Base-by-base conservation (phyloP, 1,284 basidiomycete genomes). In the Volvariella volvacea region DNA sequence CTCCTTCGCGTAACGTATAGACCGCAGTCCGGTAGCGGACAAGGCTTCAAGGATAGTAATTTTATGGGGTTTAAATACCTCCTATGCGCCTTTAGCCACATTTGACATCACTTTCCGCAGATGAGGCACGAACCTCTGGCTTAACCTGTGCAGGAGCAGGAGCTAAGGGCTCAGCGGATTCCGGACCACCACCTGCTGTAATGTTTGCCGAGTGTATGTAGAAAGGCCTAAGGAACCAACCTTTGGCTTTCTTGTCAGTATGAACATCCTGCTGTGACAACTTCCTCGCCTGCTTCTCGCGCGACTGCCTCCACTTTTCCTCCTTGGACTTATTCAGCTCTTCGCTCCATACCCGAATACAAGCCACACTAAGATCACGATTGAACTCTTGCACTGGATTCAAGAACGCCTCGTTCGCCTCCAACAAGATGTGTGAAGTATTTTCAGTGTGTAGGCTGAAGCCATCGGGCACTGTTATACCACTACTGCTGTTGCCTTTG, bases 361-460 rank as follows among this genome's bases (percentile, higher is more conserved):
- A 88, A 4, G 93, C 88, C 28, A 96, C 85, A 51, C 88, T 92
- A 44, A 93, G 65, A 65, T 99, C 95, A 36, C 96, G 78, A 66
- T 99, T 99, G 73, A 97, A 99, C 64, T 99, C 92, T 59, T 99
- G 95, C 4, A 98, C 89, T 1, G 96, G 95, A 60, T 99, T 99
- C 48, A 99, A 70, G 66, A 99, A 99, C 1, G 92, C 88, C 50
- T 88, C 83, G 56, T 89, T 82, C 38, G 82, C 73, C 1, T 86
- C 83, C 8, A 92, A 71, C 46, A 95, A 75, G 55, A 95, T 88
- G 55, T 83, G 83, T 1, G 92, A 83, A 1, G 78, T 84, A 56
- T 89, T 88, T 69, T 96, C 92, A 7, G 83, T 86, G 65, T 93
- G 88, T 40, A 92, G 71, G 6, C 73, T 78, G 64, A 83, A 88